Conservation (phyloP, 2,329 filamentous ascomycete species). For the Verticillium dahliae region DNA sequence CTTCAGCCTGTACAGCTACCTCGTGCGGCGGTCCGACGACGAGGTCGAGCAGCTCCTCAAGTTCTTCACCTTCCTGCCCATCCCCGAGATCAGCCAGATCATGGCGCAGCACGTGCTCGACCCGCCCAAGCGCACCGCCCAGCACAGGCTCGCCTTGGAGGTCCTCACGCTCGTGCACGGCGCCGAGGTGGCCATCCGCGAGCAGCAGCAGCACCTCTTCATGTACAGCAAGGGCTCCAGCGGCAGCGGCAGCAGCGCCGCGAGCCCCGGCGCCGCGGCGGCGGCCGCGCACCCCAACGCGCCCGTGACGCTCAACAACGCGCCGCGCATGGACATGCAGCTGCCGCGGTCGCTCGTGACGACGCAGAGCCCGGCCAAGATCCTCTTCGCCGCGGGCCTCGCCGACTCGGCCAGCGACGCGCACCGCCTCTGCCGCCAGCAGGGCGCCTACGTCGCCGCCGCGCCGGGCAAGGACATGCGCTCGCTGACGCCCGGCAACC, state of each 20-base stretch:
- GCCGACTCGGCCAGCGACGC: slow-evolving; percentile 49
- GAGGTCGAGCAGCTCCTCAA: slow-evolving; percentile 79
- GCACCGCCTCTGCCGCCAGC: slow-evolving; percentile 46
- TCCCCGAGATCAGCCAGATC: slow-evolving; percentile 57
- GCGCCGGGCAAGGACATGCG: slow-evolving; percentile 32
- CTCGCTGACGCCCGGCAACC: slow-evolving; percentile 38
- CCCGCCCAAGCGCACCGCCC: slow-evolving; percentile 67
- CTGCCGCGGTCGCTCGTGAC: slow-evolving; percentile 52
- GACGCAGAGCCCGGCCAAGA: slow-evolving; percentile 47
- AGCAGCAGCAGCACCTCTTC: slow-evolving; percentile 47
- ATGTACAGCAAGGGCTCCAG: slow-evolving; percentile 34
- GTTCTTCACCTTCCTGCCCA: slow-evolving; percentile 82
- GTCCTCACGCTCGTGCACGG: slow-evolving; percentile 78
- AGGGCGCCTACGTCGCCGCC: slow-evolving; percentile 56
- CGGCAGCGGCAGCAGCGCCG: not conserved
- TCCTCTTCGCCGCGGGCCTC: slow-evolving; percentile 56
- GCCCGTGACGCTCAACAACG: slow-evolving; percentile 32
- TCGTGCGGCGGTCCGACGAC: slow-evolving; percentile 73
- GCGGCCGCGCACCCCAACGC: slow-evolving; percentile 3
- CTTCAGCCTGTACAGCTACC: slow-evolving; percentile 89
- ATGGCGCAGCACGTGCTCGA: slow-evolving; percentile 64
- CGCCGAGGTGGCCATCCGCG: slow-evolving; percentile 51
- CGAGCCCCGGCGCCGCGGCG: slow-evolving; percentile 10
- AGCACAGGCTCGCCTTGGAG: slow-evolving; percentile 77
- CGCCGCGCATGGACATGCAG: slow-evolving; percentile 46